These are phyloP conservation scores for Cordyceps farinosa DNA, from an alignment of 2,329 filamentous ascomycete genomes.

Conservation along the genomic window DNA sequence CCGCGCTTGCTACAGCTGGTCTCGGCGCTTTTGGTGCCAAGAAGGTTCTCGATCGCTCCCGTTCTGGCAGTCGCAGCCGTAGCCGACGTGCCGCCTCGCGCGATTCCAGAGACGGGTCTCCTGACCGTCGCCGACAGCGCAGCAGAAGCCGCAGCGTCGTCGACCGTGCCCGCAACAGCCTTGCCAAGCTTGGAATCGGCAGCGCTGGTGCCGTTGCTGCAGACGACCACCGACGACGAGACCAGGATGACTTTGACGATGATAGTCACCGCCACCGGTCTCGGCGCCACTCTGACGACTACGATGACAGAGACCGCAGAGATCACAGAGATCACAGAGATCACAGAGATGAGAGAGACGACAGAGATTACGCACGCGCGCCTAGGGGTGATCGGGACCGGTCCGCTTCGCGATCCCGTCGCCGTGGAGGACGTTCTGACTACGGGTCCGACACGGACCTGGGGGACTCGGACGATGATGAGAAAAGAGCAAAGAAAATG, in stretches of 20 bases:
- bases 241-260: constrained; percentile 45
- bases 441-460: constrained; percentile 53
- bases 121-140: constrained; percentile 42
- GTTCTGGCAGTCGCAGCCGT: constrained; percentile 51
- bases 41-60: constrained; percentile 49
- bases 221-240: constrained; percentile 38
- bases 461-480: constrained; percentile 56
- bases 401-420: constrained; percentile 7
- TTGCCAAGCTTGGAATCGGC: constrained; percentile 60
- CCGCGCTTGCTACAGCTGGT: constrained; percentile 60
- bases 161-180: constrained; percentile 56
- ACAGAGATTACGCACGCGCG: constrained; percentile 34
- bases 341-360: constrained; percentile 38
- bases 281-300: constrained; percentile 41
- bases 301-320: constrained; percentile 44
- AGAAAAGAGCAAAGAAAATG: constrained; percentile 53
- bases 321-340: constrained; percentile 34
- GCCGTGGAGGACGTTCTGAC: constrained; percentile 32
- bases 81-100: constrained; percentile 50
- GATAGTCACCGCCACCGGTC: constrained; percentile 35
- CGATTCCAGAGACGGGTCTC: constrained; percentile 42
- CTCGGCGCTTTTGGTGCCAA: constrained; percentile 59
- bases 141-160: constrained; percentile 65
- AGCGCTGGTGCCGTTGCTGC: constrained; percentile 40
- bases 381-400: constrained; percentile 23